Evolutionary conservation across 2,329 filamentous ascomycete genomes (phyloP), one percentile per base, ranked within the genome.

Genomic region (Pseudocercospora crystallina): DNA sequence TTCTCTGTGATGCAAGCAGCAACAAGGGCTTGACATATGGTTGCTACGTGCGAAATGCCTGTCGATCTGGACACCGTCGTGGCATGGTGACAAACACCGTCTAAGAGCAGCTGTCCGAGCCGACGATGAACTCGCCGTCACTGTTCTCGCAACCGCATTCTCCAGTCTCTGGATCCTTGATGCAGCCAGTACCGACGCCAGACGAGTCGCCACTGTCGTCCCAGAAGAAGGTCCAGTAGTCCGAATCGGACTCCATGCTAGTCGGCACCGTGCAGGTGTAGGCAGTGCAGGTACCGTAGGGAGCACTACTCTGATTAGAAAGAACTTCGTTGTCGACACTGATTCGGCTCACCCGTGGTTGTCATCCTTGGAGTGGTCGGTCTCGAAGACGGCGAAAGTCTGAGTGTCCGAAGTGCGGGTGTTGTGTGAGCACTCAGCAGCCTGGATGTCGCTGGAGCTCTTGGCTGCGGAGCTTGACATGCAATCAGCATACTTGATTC

Each of bases 271-370:
- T 57, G 60, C 71, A 75, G 1, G 70, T 73, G 59, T 74, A 76
- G 2, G 72, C 72, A n/a, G 54, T 61, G 61, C 73, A 79, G 3
- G 73, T 78, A 2, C 75, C 76, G 58, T 78, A 78, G 1, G 75
- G 75, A 2, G 68, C 70, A n/a, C 53, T 26, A 7, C 7, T 4
- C 3, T 26, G 4, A 7, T 26, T 26, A 26, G 20, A 26, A 4
- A 26, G 3, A 7, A 4, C 7, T 26, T 26, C 20, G 7, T 7
- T 4, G 20, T 7, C 20, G 4, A 26, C 7, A 4, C 20, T 47
- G 34, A 11, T n/a, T 51, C 50, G 17, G 76, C 20, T 26, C 20
- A 26, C 20, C 20, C 76, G 51, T 76, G 50, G 53, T 59, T 59
- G 15, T 51, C 54, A 56, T 78, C 74, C 57, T 76, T 75, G 46